phyloP scores from a whole-genome alignment of 176 grass and related monocot species.

The Oryza nivara region DNA sequence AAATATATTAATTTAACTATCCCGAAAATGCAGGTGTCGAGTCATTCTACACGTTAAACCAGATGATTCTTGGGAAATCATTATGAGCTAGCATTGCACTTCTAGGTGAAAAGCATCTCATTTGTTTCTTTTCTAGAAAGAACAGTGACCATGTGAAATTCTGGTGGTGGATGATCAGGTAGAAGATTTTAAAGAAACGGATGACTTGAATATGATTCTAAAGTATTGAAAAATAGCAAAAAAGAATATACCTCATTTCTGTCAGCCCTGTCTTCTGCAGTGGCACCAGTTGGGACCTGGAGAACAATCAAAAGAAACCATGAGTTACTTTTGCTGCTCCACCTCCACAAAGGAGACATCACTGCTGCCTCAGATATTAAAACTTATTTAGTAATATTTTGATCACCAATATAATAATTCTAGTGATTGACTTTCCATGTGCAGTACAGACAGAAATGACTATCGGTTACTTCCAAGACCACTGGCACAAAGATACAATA shows the following conservation, averaged over 20 bases:
- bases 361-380: neutral
- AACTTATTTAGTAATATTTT: slow-evolving; percentile 24
- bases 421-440: slow-evolving; percentile 33
- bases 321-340: slow-evolving; percentile 26
- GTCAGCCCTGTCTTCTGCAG: slow-evolving; percentile 56
- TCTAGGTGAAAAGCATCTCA: neutral
- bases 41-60: neutral
- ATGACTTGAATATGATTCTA: slow-evolving; percentile 3
- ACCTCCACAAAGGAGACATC: neutral
- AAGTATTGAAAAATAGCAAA: slow-evolving; percentile 1
- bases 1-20: neutral
- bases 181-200: neutral
- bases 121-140: slow-evolving; percentile 12
- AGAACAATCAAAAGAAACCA: slow-evolving; percentile 46
- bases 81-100: neutral
- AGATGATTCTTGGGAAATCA: neutral
- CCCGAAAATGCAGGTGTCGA: neutral
- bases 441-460: slow-evolving; percentile 3
- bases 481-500: slow-evolving; percentile 1
- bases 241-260: slow-evolving; percentile 57
- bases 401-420: neutral
- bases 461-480: slow-evolving; percentile 12
- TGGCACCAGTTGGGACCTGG: slow-evolving; percentile 82
- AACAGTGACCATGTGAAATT: neutral
- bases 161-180: neutral